These are phyloP conservation scores for Arachis stenosperma DNA, from an alignment of 306 rosid species.

Conservation along the genomic window DNA sequence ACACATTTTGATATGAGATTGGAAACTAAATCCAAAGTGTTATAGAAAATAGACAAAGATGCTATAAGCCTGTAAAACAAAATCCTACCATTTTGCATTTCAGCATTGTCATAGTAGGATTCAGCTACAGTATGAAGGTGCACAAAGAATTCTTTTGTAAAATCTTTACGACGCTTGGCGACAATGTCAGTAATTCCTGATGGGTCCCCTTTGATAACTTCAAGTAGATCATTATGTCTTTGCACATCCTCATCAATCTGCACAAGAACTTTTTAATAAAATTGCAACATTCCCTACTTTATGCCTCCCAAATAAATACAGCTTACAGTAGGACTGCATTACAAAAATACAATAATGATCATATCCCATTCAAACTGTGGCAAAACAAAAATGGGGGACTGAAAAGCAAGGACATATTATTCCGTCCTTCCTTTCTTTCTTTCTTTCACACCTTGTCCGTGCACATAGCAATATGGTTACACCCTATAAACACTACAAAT, in stretches of 20 bases:
- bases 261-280: conserved; percentile 20
- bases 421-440: background rate
- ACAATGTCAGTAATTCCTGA: conserved; percentile 67
- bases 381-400: background rate
- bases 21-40: conserved; percentile 9
- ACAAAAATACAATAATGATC: background rate
- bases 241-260: conserved; percentile 93
- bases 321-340: background rate
- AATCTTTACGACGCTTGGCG: conserved; percentile 85
- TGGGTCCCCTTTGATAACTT: conserved; percentile 50
- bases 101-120: conserved; percentile 62
- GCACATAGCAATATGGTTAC: background rate
- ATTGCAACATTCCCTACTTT: background rate
- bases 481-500: background rate
- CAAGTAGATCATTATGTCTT: conserved; percentile 78
- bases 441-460: background rate
- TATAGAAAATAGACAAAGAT: conserved; percentile 13
- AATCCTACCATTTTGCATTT: conserved; percentile 69
- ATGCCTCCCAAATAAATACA: conserved; percentile 2
- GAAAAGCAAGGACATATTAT: background rate
- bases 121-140: conserved; percentile 78
- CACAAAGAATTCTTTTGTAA: conserved; percentile 84
- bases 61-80: conserved; percentile 28
- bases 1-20: background rate
- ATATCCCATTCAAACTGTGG: background rate